Conservation (phyloP, 2,329 filamentous ascomycete genomes). For the Escovopsis sp. region DNA sequence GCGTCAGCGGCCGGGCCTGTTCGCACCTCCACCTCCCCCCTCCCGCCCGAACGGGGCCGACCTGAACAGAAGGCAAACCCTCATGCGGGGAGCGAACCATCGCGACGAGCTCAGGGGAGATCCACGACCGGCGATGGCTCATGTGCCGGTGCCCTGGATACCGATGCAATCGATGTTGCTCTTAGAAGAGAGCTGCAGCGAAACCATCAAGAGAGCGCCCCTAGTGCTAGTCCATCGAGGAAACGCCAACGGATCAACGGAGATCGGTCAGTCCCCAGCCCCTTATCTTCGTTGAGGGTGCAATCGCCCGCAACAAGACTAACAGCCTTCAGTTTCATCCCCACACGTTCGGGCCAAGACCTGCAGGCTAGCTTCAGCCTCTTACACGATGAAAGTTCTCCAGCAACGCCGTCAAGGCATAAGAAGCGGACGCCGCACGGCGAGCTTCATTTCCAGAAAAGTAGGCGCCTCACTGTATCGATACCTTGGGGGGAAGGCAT, state of each 20-base stretch:
- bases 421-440: conserved; percentile 77
- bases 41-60: conserved; percentile 27
- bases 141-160: conserved; percentile 27
- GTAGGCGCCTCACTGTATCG: conserved; percentile 32
- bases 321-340: conserved; percentile 61
- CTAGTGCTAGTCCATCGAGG: conserved; percentile 39
- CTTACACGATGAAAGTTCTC: conserved; percentile 83
- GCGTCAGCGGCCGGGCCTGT: conserved; percentile 18
- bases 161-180: conserved; percentile 35
- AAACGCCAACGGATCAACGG: conserved; percentile 47
- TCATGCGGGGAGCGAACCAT: conserved; percentile 16
- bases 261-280: conserved; percentile 34
- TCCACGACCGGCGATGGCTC: conserved; percentile 21
- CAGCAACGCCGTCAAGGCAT: conserved; percentile 73
- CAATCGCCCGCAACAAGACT: conserved; percentile 6
- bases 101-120: conserved; percentile 20
- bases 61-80: conserved; percentile 27
- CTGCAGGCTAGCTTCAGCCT: conserved; percentile 85
- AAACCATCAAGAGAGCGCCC: conserved; percentile 36
- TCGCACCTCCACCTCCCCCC: conserved; percentile 30
- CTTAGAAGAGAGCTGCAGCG: conserved; percentile 36
- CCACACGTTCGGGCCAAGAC: conserved; percentile 84
- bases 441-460: conserved; percentile 87
- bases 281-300: neutral
- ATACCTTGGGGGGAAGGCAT: neutral